Percentiles rank a stretch among this genome's conserved stretches.
Conservation (phyloP, 345 rosid species). For the Cardiospermum halicacabum region DNA sequence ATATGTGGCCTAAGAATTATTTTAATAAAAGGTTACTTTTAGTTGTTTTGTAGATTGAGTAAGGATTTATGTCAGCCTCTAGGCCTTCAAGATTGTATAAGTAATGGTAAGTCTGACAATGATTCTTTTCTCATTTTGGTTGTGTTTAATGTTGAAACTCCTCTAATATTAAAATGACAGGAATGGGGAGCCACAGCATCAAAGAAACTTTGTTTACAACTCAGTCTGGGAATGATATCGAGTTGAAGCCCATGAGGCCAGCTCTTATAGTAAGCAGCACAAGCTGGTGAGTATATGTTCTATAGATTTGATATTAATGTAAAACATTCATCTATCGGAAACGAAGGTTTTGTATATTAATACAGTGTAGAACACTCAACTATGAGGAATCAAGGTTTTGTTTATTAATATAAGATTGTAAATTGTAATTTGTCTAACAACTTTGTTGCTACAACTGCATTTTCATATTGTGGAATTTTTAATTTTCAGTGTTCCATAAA, state of each 20-base stretch:
- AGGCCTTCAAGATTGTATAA: conserved; percentile 56
- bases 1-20: conserved; percentile 11
- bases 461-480: not conserved
- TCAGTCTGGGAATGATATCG: conserved; percentile 30
- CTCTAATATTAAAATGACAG: conserved; percentile 9
- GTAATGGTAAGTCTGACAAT: conserved; percentile 42
- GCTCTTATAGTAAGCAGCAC: conserved; percentile 98
- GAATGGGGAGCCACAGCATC: conserved; percentile 22
- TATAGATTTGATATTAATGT: not conserved
- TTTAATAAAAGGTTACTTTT: conserved; percentile 24
- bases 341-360: not conserved
- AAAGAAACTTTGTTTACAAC: conserved; percentile 65
- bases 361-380: not conserved
- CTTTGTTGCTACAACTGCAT: not conserved
- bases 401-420: not conserved
- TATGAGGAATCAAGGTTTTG: not conserved
- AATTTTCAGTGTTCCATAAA: not conserved
- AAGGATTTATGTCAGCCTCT: conserved; percentile 45
- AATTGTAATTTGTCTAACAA: not conserved
- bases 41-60: conserved; percentile 83
- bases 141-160: not conserved
- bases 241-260: conserved; percentile 65
- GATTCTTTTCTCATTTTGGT: conserved; percentile 11
- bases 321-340: conserved; percentile 6
- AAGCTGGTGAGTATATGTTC: conserved; percentile 65